Conservation (phyloP, 495 filamentous ascomycete species). For the Cetradonia linearis region DNA sequence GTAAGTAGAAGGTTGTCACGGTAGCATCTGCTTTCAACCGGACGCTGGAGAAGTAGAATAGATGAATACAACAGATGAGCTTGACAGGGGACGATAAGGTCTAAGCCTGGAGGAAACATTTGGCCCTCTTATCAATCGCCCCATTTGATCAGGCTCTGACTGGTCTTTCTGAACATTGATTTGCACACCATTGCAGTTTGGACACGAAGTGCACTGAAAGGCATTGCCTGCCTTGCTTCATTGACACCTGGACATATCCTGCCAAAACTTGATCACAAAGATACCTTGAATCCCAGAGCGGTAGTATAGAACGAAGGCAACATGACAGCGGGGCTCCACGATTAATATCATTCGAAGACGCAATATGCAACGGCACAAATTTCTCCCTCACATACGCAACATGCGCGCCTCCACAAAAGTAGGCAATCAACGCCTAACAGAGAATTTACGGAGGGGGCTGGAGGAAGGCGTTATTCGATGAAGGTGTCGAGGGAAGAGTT, state of each 20-base stretch:
- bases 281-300: background rate
- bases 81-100: background rate
- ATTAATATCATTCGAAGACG: background rate
- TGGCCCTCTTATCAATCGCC: background rate
- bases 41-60: background rate
- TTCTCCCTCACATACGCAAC: background rate
- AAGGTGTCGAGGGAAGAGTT: too few relatives aligned
- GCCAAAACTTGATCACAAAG: background rate
- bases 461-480: too few relatives aligned
- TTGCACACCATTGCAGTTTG: background rate
- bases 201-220: background rate
- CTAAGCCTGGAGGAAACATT: background rate
- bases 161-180: background rate
- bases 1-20: background rate
- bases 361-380: background rate
- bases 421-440: too few relatives aligned
- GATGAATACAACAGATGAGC: background rate
- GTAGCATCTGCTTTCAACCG: background rate
- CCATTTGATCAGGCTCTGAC: background rate
- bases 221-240: background rate
- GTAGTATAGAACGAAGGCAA: background rate
- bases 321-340: background rate
- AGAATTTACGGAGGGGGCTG: too few relatives aligned
- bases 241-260: background rate
- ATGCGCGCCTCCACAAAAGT: background rate